A percentile compares a stretch with the other conserved stretches of the same genome.
phyloP scores from a whole-genome alignment of 495 filamentous ascomycete species.

The Penicillium bovifimosum region DNA sequence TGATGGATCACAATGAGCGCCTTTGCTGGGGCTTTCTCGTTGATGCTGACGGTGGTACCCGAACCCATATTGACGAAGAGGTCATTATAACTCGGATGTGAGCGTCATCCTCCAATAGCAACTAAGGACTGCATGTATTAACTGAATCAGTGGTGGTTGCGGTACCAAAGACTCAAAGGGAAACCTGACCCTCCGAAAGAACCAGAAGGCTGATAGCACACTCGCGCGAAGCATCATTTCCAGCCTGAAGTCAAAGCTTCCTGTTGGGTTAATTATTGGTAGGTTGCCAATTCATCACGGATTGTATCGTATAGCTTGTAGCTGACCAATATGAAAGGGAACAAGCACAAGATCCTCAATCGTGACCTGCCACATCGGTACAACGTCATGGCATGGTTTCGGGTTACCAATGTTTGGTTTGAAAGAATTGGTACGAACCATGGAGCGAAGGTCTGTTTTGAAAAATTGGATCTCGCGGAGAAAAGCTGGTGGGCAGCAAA shows the following conservation, averaged over 20 bases:
- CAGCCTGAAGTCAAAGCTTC: slow-evolving; percentile 29
- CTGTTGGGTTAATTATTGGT: slow-evolving; percentile 59
- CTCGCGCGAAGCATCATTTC: slow-evolving; percentile 32
- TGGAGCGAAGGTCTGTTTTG: slow-evolving; percentile 57
- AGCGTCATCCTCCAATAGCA: slow-evolving; percentile 2
- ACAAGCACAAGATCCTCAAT: slow-evolving; percentile 46
- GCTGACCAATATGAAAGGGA: slow-evolving; percentile 35
- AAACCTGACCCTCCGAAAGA: slow-evolving; percentile 34
- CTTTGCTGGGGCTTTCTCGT: slow-evolving; percentile 55
- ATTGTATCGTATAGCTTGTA: background rate
- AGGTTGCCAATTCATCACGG: slow-evolving; percentile 9
- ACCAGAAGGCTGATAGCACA: slow-evolving; percentile 35
- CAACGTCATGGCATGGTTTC: slow-evolving; percentile 69
- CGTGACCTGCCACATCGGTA: slow-evolving; percentile 57
- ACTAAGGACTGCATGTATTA: slow-evolving; percentile 5
- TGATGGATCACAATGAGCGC: slow-evolving; percentile 44
- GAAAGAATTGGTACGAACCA: slow-evolving; percentile 48
- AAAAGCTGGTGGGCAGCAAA: slow-evolving; percentile 66
- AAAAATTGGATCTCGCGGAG: slow-evolving; percentile 56
- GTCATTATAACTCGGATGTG: slow-evolving; percentile 64
- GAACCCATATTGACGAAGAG: slow-evolving; percentile 57
- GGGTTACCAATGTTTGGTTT: slow-evolving; percentile 65
- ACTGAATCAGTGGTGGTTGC: slow-evolving; percentile 48
- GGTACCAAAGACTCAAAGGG: slow-evolving; percentile 35
- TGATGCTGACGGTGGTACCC: slow-evolving; percentile 49